A percentile compares a stretch with the other conserved stretches of the same genome.
Conservation (phyloP, 371 early-diverging fungal species). For the Entomophthora muscae region DNA sequence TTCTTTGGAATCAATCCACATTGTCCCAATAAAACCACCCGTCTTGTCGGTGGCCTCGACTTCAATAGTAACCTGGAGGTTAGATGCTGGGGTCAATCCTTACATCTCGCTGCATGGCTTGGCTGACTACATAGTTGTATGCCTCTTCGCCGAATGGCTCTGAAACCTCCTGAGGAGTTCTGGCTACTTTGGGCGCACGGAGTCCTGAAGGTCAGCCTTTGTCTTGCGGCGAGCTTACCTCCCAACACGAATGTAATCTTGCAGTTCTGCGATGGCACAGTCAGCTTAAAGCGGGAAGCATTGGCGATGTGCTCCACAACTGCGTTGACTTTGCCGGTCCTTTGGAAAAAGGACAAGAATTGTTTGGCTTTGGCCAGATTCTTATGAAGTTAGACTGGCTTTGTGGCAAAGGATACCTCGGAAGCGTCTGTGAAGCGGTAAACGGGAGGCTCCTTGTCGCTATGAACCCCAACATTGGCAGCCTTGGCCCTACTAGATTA, state of each 20-base stretch:
- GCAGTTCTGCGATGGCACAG: conserved; percentile 69
- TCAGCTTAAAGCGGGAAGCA: conserved; percentile 66
- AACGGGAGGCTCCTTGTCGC: conserved; percentile 54
- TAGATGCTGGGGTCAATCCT: background rate
- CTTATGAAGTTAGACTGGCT: conserved; percentile 30
- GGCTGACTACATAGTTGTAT: conserved; percentile 36
- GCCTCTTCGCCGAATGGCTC: conserved; percentile 85
- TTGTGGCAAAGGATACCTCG: conserved; percentile 23
- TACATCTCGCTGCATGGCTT: conserved; percentile 73
- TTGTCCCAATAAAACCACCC: conserved; percentile 73
- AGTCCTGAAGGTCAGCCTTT: conserved; percentile 21
- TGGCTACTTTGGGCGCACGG: conserved; percentile 53
- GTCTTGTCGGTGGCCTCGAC: conserved; percentile 74
- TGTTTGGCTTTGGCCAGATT: conserved; percentile 63
- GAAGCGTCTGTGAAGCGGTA: conserved; percentile 46
- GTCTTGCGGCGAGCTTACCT: conserved; percentile 14
- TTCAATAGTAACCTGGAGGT: conserved; percentile 46
- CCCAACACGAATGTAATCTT: conserved; percentile 69
- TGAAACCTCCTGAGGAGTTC: conserved; percentile 39
- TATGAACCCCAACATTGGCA: conserved; percentile 48
- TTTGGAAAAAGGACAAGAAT: conserved; percentile 65
- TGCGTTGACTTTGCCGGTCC: conserved; percentile 46
- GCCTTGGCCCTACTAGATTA: conserved; percentile 28
- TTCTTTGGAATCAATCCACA: conserved; percentile 43
- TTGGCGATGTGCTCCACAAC: conserved; percentile 75